Evolutionary conservation across 345 rosid species (phyloP), one percentile per base, ranked within the genome.

Genomic region (Euphorbia pulcherrima): DNA sequence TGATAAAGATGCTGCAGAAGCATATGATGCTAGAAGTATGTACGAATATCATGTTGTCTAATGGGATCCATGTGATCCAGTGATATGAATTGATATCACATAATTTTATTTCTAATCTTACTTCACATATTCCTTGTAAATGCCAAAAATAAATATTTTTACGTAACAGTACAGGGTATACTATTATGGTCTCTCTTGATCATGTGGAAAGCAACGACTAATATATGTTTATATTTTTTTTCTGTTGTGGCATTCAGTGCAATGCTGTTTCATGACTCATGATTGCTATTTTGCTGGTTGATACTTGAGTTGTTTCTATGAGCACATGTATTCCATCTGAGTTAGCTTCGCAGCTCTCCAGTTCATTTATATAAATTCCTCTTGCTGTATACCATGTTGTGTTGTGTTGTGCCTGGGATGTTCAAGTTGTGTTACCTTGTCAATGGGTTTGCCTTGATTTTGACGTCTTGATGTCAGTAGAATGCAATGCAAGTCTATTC

Each of bases 21-120:
- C 77, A 56, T 62, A 74, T 72, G 81, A 65, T 65, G 59, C 66
- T 60, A 68, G 64, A 59, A 79, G 91, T 84, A 81, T 55, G 71
- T 72, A 21, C 59, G 62, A 28, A 29, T 20, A 68, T 35, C 6
- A 37, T 23, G 0, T 21, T 28, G 21, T 60, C 33, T 41, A 21
- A 6, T 24, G 27, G 47, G 56, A 21, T 60, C 17, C 37, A 33
- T 37, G 65, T 71, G 24, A 50, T 54, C 24, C 47, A n/a, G 28
- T 16, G 29, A 21, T 3, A 13, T 40, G 21, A 7, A 35, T 44
- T 8, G 14, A 53, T 53, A 7, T 53, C 8, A 50, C 8, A 28
- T 55, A 55, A 12, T 55, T n/a, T 53, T 26, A 11, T 26, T 55
- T 55, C 60, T 54, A 8, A n/a, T 2, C 59, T 59, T 4, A 21